phyloP scores from a whole-genome alignment of 805 yeast species.

The Cyberlindnera meyerae region DNA sequence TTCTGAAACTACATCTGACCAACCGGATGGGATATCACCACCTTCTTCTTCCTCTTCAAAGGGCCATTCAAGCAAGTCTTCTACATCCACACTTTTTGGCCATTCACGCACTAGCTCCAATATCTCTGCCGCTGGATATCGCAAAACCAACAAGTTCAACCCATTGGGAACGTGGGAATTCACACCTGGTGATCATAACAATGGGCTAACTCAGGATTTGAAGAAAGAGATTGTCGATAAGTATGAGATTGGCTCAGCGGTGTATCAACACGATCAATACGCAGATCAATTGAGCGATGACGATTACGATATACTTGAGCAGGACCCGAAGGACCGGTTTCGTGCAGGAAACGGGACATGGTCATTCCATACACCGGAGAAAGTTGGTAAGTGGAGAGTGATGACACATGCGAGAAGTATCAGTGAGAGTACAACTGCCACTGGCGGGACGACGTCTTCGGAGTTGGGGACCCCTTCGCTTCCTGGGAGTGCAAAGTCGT shows the following conservation, averaged over 20 bases:
- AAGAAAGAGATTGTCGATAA: neutral
- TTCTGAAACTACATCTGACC: no score
- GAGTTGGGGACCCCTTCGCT: neutral
- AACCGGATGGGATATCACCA: no score
- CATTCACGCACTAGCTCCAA: no score
- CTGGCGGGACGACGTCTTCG: neutral
- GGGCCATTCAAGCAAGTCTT: no score
- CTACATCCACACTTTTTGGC: no score
- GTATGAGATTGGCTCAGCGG: constrained; percentile 6
- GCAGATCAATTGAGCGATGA: constrained; percentile 15
- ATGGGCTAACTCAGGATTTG: no score
- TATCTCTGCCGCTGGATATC: no score
- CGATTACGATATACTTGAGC: constrained; percentile 7
- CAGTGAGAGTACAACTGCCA: neutral
- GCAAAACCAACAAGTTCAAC: no score
- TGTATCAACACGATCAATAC: constrained; percentile 13
- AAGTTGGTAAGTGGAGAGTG: constrained; percentile 1
- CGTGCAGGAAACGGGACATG: constrained; percentile 1
- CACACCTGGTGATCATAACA: no score
- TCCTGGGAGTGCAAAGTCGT: no score
- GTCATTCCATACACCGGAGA: neutral
- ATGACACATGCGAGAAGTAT: neutral
- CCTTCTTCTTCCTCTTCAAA: no score
- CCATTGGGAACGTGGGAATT: no score
- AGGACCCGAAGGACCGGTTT: constrained; percentile 1